Evolutionary conservation across 2,329 filamentous ascomycete genomes (phyloP), one percentile per base, ranked within the genome.

Genomic region (Ambrosiella cleistominuta): DNA sequence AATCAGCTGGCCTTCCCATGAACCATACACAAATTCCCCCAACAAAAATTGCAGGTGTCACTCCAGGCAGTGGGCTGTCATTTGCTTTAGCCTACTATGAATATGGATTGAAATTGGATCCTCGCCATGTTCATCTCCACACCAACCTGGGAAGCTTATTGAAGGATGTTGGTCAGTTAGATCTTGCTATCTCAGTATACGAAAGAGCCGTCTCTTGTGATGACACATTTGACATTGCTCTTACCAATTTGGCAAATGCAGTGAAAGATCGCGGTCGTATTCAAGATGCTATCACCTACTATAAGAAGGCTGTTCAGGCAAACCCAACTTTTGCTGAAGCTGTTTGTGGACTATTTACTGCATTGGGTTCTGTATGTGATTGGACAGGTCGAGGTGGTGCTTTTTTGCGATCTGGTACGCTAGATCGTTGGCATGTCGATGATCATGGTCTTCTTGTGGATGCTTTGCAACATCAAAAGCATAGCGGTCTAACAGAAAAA

Each of bases 311-410:
- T 44, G 91, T 98, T 8, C 77, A 79, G 39, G 82, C 90, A n/a
- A 98, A 93, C 64, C 91, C 93, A 0, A 86, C 95, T 39, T 98
- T 98, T 70, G 88, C 93, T 1, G 93, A 98, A 71, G 93, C 93
- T 6, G 91, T 98, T 0, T 98, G 93, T 68, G 93, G 93, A 7
- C 77, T 98, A 56, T 90, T 89, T 1, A 97, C 95, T 60, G 91
- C 93, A 1, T 74, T 98, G 56, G 97, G 96, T 67, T 97, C 93
- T 6, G 90, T 98, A 5, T 98, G 93, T 67, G 86, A 91, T 66
- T 98, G 93, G 93, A 79, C 80, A 65, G 88, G 88, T 37, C 82
- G 93, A 62, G 93, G 93, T 61, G 93, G 93, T 1, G 84, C 95
- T 51, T 75, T 87, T 35, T 77, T 87, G n/a, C 77, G 83, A 57